Conservation (phyloP, 139 green algal species). For the Chlorella sp. region DNA sequence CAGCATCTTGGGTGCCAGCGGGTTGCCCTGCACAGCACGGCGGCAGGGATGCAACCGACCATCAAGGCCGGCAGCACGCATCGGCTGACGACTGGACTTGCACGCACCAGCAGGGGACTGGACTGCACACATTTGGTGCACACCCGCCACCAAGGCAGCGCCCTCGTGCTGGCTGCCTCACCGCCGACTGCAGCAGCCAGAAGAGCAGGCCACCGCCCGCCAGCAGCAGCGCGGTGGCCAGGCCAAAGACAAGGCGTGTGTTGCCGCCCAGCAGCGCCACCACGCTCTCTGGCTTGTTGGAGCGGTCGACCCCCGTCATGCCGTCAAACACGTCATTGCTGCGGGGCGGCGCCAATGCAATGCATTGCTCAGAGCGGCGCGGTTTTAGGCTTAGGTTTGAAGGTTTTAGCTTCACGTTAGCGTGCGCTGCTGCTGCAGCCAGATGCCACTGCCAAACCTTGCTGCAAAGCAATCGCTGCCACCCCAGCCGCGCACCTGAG, state of each 20-base stretch:
- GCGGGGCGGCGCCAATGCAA: constrained; percentile 19
- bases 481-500: constrained; percentile 68
- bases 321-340: constrained; percentile 98
- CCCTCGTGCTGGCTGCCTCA: background rate
- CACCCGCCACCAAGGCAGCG: no score
- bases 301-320: constrained; percentile 87
- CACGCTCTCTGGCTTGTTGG: constrained; percentile 90
- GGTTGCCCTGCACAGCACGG: constrained; percentile 29
- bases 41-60: background rate
- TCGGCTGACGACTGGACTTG: no score
- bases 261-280: constrained; percentile 89
- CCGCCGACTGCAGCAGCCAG: constrained; percentile 35
- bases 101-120: no score
- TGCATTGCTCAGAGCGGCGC: no score
- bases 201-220: constrained; percentile 65
- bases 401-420: no score
- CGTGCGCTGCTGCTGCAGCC: no score
- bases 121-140: no score
- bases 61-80: no score
- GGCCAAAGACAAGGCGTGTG: constrained; percentile 39
- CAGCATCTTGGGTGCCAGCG: constrained; percentile 71
- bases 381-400: no score
- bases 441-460: no score
- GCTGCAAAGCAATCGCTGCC: no score
- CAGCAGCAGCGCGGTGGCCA: constrained; percentile 64